Base-by-base conservation (phyloP, 257 asterid species). In the Solanum paucissectum region DNA sequence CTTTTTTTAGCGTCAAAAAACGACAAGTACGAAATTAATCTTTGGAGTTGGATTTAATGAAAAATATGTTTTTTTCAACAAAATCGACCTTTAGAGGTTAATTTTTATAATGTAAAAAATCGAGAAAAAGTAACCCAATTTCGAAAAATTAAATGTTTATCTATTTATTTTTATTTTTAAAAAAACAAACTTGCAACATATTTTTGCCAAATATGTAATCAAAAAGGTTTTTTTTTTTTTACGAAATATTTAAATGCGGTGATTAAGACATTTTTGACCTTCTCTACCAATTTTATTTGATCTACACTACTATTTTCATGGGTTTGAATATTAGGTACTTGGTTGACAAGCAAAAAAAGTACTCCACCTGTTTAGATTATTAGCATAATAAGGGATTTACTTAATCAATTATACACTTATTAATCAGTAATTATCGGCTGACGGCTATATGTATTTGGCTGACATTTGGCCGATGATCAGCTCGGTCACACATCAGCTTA, bases 291-390 rank as follows among this genome's bases (percentile, higher is more conserved):
- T 4, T 12, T 76, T 6, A 76, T n/a, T 36, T 38, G 58, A 27
- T 12, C 32, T n/a, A 62, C 27, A 34, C 55, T 12, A 21, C 37
- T 33, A 58, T 84, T 84, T 55, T 34, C 3, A 3, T 21, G 76
- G 55, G 36, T 20, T 84, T 20, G 64, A 84, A 84, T 55, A 84
- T 46, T 74, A 86, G 20, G 82, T 77, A 55, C 83, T 81, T 87
- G 86, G 89, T 81, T 66, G 87, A 87, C 86, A 81, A 87, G 83
- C 58, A 66, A 64, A 87, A 20, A 7, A 46, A 4, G n/a, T 75
- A 8, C 5, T 9, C 32, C 14, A 44, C 33, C 16, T 72, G 9
- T 20, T 34, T 44, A n/a, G 36, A 74, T 66, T 37, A 75, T 21
- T 77, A 25, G 27, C 37, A 79, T 27, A 14, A 71, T 69, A 69